phyloP scores from a whole-genome alignment of 257 asterid species.

The Solanum pennellii region DNA sequence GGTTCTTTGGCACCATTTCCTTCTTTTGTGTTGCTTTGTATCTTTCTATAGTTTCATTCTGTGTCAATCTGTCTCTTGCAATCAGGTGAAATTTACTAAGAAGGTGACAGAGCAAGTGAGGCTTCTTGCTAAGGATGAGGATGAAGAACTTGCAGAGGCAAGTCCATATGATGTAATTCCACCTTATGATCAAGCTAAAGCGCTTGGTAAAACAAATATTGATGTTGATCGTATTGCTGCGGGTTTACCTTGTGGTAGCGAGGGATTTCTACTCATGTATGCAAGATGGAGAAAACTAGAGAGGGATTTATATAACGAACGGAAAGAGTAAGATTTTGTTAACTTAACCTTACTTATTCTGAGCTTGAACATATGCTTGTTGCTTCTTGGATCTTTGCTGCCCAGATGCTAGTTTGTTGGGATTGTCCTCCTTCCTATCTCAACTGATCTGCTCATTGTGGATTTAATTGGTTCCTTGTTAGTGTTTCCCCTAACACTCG shows the following conservation, averaged over 20 bases:
- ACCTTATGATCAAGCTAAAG: conserved; percentile 98
- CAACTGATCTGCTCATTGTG: background rate
- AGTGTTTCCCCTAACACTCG: conserved; percentile 8
- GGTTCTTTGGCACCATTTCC: background rate
- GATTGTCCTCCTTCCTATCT: background rate
- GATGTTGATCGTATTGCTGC: conserved; percentile 97
- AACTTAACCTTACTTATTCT: background rate
- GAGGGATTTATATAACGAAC: conserved; percentile 82
- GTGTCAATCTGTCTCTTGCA: background rate
- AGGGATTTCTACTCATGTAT: conserved; percentile 96
- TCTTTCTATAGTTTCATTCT: background rate
- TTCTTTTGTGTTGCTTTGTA: background rate
- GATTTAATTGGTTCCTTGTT: background rate
- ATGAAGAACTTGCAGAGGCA: conserved; percentile 67
- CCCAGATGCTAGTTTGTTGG: background rate
- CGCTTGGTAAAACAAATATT: conserved; percentile 95
- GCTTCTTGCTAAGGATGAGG: conserved; percentile 80
- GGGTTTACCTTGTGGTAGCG: conserved; percentile 97
- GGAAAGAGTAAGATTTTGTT: conserved; percentile 57
- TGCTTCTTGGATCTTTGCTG: background rate
- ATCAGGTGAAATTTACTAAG: conserved; percentile 72
- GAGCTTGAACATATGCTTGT: background rate
- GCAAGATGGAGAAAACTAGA: conserved; percentile 99
- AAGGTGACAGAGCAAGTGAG: conserved; percentile 93
- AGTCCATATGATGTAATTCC: conserved; percentile 64